A percentile compares a stretch with the other conserved stretches of the same genome.
These are phyloP conservation scores for Bryoglossum gracile DNA, from an alignment of 495 filamentous ascomycete species.

Conservation along the genomic window DNA sequence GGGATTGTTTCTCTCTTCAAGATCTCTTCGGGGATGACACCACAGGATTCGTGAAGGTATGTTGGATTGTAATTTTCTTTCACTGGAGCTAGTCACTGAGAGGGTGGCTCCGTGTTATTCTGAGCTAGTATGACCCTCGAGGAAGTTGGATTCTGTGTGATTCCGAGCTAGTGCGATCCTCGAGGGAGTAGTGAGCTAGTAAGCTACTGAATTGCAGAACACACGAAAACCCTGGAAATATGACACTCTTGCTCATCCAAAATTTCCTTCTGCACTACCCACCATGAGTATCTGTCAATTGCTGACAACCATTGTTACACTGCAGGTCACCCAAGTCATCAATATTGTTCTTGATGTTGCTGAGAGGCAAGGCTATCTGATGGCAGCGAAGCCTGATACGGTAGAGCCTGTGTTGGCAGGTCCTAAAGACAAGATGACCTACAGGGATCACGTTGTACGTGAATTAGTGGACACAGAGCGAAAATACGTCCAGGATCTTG, in stretches of 20 bases:
- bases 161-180: too few relatives aligned
- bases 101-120: too few relatives aligned
- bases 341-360: constrained; percentile 86
- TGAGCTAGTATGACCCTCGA: too few relatives aligned
- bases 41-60: constrained; percentile 91
- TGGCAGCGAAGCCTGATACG: constrained; percentile 39
- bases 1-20: constrained; percentile 83
- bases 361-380: constrained; percentile 65
- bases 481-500: constrained; percentile 97
- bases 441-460: constrained; percentile 78
- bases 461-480: constrained; percentile 91
- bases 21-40: constrained; percentile 92
- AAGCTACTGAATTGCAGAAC: too few relatives aligned
- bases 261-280: too few relatives aligned
- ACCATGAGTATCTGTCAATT: too few relatives aligned
- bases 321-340: constrained; percentile 53
- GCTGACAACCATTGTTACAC: constrained; percentile 1
- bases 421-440: constrained; percentile 55
- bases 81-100: too few relatives aligned
- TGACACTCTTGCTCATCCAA: too few relatives aligned
- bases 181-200: too few relatives aligned
- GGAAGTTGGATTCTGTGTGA: too few relatives aligned
- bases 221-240: too few relatives aligned
- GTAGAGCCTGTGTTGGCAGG: constrained; percentile 35
- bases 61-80: too few relatives aligned